phyloP scores from a whole-genome alignment of 257 asterid species.

The Oldenlandia corymbosa region DNA sequence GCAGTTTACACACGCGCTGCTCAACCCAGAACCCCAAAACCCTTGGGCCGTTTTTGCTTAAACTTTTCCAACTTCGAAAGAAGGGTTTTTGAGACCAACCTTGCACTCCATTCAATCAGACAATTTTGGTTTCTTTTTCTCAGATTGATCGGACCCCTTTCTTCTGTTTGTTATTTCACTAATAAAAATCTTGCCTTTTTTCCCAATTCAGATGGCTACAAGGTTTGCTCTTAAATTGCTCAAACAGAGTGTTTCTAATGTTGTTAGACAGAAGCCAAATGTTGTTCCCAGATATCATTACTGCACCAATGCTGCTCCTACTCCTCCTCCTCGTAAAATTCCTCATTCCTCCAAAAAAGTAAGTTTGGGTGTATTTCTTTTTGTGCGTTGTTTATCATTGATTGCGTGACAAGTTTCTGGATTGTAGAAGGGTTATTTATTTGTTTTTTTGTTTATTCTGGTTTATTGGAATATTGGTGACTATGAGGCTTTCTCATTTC shows the following conservation, averaged over 20 bases:
- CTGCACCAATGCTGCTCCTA: conserved; percentile 14
- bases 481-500: no score
- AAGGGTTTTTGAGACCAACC: no score
- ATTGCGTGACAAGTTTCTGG: neutral
- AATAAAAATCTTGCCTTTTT: neutral
- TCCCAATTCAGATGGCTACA: conserved; percentile 20
- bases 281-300: conserved; percentile 10
- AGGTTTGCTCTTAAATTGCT: conserved; percentile 15
- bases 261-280: conserved; percentile 12
- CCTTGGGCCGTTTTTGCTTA: no score
- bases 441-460: neutral
- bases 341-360: conserved; percentile 37
- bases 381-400: neutral
- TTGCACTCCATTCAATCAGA: no score
- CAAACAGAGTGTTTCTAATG: conserved; percentile 14
- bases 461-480: neutral
- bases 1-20: no score
- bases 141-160: neutral
- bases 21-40: no score
- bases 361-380: neutral
- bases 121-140: neutral
- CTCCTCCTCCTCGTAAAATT: conserved; percentile 21
- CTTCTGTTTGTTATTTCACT: neutral
- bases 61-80: no score
- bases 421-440: no score